Conservation (phyloP, 2,329 filamentous ascomycete genomes). For the Pseudodiploospora longispora region DNA sequence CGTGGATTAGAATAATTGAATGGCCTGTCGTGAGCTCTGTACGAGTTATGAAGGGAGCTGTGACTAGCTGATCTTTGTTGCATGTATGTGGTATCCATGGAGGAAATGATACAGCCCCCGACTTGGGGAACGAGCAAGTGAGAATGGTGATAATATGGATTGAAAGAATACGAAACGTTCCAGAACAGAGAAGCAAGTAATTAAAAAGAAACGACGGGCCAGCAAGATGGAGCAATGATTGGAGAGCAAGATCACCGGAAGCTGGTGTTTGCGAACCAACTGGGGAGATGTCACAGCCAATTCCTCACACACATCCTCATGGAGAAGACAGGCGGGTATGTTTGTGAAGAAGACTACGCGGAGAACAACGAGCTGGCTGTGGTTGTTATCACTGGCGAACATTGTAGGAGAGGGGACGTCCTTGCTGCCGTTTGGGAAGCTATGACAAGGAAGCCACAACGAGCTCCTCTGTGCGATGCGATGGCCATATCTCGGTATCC, state of each 20-base stretch:
- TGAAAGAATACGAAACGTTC: background rate
- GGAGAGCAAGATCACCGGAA: constrained; percentile 4
- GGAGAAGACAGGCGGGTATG: constrained; percentile 5
- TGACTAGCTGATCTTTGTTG: constrained; percentile 31
- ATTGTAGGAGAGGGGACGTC: too few relatives aligned
- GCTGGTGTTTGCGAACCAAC: constrained; percentile 13
- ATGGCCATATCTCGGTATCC: too few relatives aligned
- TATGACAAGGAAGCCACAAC: too few relatives aligned
- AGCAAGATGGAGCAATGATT: constrained; percentile 1
- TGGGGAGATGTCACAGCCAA: constrained; percentile 12
- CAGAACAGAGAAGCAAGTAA: constrained; percentile 15
- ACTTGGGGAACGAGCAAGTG: constrained; percentile 1
- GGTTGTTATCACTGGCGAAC: too few relatives aligned
- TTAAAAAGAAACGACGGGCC: constrained; percentile 8
- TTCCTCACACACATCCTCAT: constrained; percentile 11
- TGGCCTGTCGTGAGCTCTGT: constrained; percentile 18
- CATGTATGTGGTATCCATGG: constrained; percentile 22
- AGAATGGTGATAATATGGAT: constrained; percentile 5
- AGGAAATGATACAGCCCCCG: background rate
- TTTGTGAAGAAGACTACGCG: background rate
- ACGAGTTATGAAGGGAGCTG: constrained; percentile 28
- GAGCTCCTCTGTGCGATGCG: too few relatives aligned
- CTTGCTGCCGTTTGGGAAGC: too few relatives aligned
- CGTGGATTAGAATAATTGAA: constrained; percentile 11
- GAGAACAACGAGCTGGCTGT: too few relatives aligned